These are phyloP conservation scores for Paraurostyla sp. DNA, from an alignment of 73 alveolate species.

Conservation along the genomic window DNA sequence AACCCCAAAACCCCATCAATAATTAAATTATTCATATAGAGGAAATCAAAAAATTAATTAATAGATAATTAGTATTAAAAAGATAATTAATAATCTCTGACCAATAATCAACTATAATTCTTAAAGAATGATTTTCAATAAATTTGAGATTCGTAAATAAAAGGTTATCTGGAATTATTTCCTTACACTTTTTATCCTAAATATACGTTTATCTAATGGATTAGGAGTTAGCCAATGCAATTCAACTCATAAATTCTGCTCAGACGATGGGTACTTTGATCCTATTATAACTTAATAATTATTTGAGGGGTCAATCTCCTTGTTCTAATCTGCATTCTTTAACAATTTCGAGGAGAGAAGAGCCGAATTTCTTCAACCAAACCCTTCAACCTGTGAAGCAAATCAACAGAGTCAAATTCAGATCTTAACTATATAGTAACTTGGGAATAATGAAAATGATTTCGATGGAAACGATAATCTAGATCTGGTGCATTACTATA, in stretches of 20 bases:
- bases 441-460: constrained; percentile 8
- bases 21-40: too few relatives aligned
- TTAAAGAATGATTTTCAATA: too few relatives aligned
- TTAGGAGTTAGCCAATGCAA: too few relatives aligned
- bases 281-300: neutral
- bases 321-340: constrained; percentile 9
- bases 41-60: too few relatives aligned
- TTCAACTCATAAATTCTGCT: constrained; percentile 19
- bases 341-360: neutral
- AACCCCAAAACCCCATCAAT: too few relatives aligned
- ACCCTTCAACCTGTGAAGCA: constrained; percentile 11
- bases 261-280: neutral
- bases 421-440: neutral
- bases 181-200: too few relatives aligned
- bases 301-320: constrained; percentile 5
- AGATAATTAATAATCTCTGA: too few relatives aligned
- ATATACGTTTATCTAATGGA: too few relatives aligned
- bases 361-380: neutral
- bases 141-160: too few relatives aligned
- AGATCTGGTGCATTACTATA: neutral
- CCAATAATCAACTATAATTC: too few relatives aligned
- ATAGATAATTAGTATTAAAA: too few relatives aligned
- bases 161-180: too few relatives aligned
- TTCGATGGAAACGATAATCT: neutral
- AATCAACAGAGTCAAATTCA: neutral